Percentiles rank a stretch among this genome's conserved stretches.
Evolutionary conservation across 2,329 filamentous ascomycete species (phyloP).

Genomic region (Incumbomyces lentus): DNA sequence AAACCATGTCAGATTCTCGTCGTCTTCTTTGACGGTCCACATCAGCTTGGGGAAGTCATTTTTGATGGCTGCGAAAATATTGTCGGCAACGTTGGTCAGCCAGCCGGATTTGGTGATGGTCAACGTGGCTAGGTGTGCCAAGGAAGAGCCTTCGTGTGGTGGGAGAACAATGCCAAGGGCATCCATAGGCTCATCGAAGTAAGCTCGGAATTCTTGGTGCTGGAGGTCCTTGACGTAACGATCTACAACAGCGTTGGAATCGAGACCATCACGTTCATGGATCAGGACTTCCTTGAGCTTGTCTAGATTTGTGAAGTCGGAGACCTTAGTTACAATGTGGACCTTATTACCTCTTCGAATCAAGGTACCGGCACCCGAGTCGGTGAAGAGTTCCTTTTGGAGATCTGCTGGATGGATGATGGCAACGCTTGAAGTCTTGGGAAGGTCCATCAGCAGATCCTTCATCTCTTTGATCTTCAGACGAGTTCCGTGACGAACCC

Average conservation of each 20-base stretch:
- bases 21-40: conserved; percentile 93
- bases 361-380: conserved; percentile 85
- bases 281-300: conserved; percentile 74
- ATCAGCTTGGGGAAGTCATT: conserved; percentile 84
- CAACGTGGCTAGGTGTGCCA: conserved; percentile 79
- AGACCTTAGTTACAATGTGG: conserved; percentile 58
- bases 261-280: conserved; percentile 68
- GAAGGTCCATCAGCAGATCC: conserved; percentile 77
- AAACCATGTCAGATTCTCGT: conserved; percentile 97
- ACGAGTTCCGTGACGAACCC: conserved; percentile 89
- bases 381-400: conserved; percentile 93
- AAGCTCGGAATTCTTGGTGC: conserved; percentile 74
- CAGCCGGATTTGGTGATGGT: conserved; percentile 90
- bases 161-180: conserved; percentile 82
- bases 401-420: conserved; percentile 95
- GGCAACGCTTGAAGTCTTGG: conserved; percentile 84
- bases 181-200: conserved; percentile 90
- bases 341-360: conserved; percentile 89
- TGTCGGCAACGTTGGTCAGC: conserved; percentile 89
- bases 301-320: conserved; percentile 64
- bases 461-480: conserved; percentile 98
- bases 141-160: conserved; percentile 49
- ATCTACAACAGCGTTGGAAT: conserved; percentile 74
- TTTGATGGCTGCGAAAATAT: conserved; percentile 86
- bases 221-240: conserved; percentile 73